A percentile compares a stretch with the other conserved stretches of the same genome.
phyloP scores from a whole-genome alignment of 768 basidiomycete genomes.

The Amyloporia xantha region DNA sequence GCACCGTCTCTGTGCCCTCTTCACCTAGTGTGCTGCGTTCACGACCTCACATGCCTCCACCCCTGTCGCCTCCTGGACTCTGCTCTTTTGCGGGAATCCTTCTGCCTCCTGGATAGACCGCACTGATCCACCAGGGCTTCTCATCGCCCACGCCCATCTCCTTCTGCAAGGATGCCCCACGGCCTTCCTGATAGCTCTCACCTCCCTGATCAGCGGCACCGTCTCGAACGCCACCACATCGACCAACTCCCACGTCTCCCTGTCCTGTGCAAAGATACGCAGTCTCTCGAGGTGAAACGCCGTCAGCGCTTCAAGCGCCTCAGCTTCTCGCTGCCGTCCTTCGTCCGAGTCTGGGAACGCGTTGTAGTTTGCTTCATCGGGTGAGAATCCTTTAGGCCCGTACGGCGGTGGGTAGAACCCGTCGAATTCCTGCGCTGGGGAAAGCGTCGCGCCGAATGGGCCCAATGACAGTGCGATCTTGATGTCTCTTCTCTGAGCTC shows the following conservation, averaged over 20 bases:
- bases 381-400: slow-evolving; percentile 38
- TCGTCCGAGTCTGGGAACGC: slow-evolving; percentile 30
- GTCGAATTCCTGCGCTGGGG: slow-evolving; percentile 64
- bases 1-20: too few species aligned
- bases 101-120: slow-evolving; percentile 53
- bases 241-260: slow-evolving; percentile 45
- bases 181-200: slow-evolving; percentile 57
- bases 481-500: slow-evolving; percentile 12
- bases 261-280: slow-evolving; percentile 41
- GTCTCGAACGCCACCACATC: slow-evolving; percentile 77
- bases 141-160: slow-evolving; percentile 7
- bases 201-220: slow-evolving; percentile 59
- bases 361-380: slow-evolving; percentile 32
- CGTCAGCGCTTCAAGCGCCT: slow-evolving; percentile 45
- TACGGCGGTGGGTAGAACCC: slow-evolving; percentile 74
- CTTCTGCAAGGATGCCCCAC: slow-evolving; percentile 34
- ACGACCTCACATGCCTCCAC: too few species aligned
- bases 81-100: slow-evolving; percentile 36
- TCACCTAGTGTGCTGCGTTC: too few species aligned
- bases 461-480: slow-evolving; percentile 67
- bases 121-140: slow-evolving; percentile 76
- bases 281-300: slow-evolving; percentile 62
- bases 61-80: slow-evolving; percentile 18
- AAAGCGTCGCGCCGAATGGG: slow-evolving; percentile 63
- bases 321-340: slow-evolving; percentile 23